phyloP scores from a whole-genome alignment of 2,329 filamentous ascomycete species.

The Alternaria triticimaculans region DNA sequence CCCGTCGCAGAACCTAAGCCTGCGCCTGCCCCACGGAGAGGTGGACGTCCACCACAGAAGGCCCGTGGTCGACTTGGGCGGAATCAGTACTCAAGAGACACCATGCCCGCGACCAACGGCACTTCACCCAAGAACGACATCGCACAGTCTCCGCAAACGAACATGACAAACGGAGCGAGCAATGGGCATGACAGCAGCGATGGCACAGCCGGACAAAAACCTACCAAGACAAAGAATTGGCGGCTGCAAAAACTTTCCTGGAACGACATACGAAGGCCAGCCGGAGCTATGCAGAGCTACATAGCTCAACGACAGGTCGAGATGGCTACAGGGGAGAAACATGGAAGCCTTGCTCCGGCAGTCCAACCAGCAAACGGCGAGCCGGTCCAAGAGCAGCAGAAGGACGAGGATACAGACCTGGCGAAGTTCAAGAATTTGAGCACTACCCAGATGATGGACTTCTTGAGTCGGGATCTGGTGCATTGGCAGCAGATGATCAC shows the following conservation, averaged over 20 bases:
- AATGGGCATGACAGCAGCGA: slow-evolving; percentile 60
- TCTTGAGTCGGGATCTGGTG: slow-evolving; percentile 77
- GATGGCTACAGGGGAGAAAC: slow-evolving; percentile 67
- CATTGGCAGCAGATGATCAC: slow-evolving; percentile 74
- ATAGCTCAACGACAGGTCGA: slow-evolving; percentile 90
- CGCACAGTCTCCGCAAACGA: slow-evolving; percentile 41
- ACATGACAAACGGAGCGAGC: slow-evolving; percentile 38
- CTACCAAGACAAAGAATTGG: slow-evolving; percentile 65
- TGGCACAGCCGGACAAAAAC: slow-evolving; percentile 62
- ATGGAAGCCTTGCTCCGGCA: slow-evolving; percentile 28
- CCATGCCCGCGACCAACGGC: slow-evolving; percentile 41
- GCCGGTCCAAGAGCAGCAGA: slow-evolving; percentile 24
- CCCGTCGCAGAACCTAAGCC: slow-evolving; percentile 34
- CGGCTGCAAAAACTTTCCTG: slow-evolving; percentile 71
- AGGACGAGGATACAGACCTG: slow-evolving; percentile 53
- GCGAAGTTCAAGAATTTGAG: slow-evolving; percentile 72
- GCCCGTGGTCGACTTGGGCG: slow-evolving; percentile 44
- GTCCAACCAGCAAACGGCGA: slow-evolving; percentile 39
- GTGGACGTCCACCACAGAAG: slow-evolving; percentile 45
- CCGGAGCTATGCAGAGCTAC: slow-evolving; percentile 84
- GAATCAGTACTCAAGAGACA: slow-evolving; percentile 49
- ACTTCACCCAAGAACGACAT: slow-evolving; percentile 40
- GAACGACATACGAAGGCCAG: slow-evolving; percentile 86
- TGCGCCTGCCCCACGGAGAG: slow-evolving; percentile 39
- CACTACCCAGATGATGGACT: slow-evolving; percentile 90